Base-by-base conservation (phyloP, 208 protist species). In the Blechomonas ayalai region DNA sequence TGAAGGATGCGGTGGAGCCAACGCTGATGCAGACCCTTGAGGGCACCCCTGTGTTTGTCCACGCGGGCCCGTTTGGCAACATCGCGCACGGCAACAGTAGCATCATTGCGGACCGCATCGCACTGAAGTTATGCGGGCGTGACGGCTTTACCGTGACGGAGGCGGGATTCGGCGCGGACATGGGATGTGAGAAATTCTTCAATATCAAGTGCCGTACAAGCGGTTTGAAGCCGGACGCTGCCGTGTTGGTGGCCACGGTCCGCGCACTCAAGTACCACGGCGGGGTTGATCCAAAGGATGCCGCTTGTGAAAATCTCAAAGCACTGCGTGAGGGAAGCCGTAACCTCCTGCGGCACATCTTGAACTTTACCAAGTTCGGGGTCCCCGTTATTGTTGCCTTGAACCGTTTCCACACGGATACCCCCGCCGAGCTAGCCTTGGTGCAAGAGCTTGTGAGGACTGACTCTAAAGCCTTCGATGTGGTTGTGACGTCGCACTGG, bases 21-120 rank as follows among this genome's bases (percentile, higher is more conserved):
- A 98, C 85, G 27, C 66, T 98, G n/a, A 98, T 98, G 96, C 96
- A 98, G 70, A 98, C 96, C 4, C 62, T 99, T 16, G 96, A 98
- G 73, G 89, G 84, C 37, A 97, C 92, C 4, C 94, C 88, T 12
- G 88, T 96, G 38, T 81, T 98, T 15, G 96, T 98, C 24, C 97
- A 99, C 72, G 95, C 92, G 10, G 97, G 97, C 32, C 97, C 97
- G 8, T 99, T 99, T 52, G 97, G 97, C 44, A 99, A 99, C 63
- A 99, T 99, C 62, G 97, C 97, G 12, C 96, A 98, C 73, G 97
- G 97, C 36, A 99, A 99, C 74, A 97, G 80, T 39, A 97, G 87
- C 46, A 96, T 99, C 52, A 71, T 99, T 37, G 96, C 97, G 19
- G 97, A 98, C 61, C 67, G 73, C 44, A 90, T 96, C 56, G 96